phyloP scores from a whole-genome alignment of 2,329 filamentous ascomycete genomes.

The Cercospora sesami region DNA sequence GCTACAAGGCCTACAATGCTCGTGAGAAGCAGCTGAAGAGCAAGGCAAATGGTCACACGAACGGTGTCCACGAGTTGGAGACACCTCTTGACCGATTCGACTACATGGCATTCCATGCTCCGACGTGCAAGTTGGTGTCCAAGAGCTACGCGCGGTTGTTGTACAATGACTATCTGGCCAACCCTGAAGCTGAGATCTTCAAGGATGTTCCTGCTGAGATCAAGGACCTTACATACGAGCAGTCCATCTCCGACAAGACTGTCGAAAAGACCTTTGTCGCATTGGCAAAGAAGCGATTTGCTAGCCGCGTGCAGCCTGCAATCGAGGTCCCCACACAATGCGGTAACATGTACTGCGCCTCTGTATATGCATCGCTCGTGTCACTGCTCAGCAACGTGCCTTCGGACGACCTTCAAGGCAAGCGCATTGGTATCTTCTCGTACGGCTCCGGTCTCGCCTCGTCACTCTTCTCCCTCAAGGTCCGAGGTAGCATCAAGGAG shows the following conservation, averaged over 20 bases:
- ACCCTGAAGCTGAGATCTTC: slow-evolving; percentile 52
- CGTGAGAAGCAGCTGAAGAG: slow-evolving; percentile 50
- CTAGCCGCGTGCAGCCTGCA: slow-evolving; percentile 50
- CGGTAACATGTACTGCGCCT: slow-evolving; percentile 58
- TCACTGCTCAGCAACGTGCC: slow-evolving; percentile 51
- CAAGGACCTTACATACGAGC: slow-evolving; percentile 48
- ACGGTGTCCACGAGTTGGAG: slow-evolving; percentile 45
- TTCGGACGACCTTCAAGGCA: slow-evolving; percentile 50
- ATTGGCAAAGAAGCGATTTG: slow-evolving; percentile 55
- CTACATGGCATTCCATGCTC: slow-evolving; percentile 57
- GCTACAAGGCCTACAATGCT: slow-evolving; percentile 56
- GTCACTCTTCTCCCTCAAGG: slow-evolving; percentile 53
- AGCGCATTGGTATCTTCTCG: slow-evolving; percentile 54
- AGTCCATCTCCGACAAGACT: slow-evolving; percentile 53
- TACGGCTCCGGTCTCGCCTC: slow-evolving; percentile 55
- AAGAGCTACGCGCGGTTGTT: slow-evolving; percentile 56
- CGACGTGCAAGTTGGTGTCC: slow-evolving; percentile 56
- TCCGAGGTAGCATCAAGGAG: slow-evolving; percentile 50
- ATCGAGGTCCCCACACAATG: slow-evolving; percentile 55
- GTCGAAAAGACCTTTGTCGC: slow-evolving; percentile 56
- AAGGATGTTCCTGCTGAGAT: slow-evolving; percentile 53
- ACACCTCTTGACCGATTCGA: slow-evolving; percentile 55
- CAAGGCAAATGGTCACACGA: slow-evolving; percentile 43
- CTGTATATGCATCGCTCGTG: slow-evolving; percentile 53
- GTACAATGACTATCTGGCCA: slow-evolving; percentile 54